phyloP scores from a whole-genome alignment of 805 yeast species.

The Nakazawaea molendinolei region DNA sequence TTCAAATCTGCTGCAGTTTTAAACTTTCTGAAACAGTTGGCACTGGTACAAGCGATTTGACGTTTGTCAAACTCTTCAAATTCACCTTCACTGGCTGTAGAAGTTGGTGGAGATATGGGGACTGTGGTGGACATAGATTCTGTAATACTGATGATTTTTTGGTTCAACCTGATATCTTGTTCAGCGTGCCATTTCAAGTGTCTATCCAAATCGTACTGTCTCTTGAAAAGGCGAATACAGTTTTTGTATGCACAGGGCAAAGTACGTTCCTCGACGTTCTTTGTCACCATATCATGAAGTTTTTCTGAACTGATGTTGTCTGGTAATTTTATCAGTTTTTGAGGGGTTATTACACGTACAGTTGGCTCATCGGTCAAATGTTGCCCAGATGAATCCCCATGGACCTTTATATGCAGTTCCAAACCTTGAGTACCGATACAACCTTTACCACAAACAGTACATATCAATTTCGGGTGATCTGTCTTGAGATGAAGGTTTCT shows the following conservation, averaged over 20 bases:
- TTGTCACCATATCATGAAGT: slow-evolving; percentile 31
- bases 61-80: too few relatives aligned
- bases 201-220: slow-evolving; percentile 39
- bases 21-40: too few relatives aligned
- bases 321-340: too few relatives aligned
- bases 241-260: slow-evolving; percentile 39
- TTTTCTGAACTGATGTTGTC: too few relatives aligned
- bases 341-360: too few relatives aligned
- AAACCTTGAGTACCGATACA: slow-evolving; percentile 72
- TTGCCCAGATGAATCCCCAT: too few relatives aligned
- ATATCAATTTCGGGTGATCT: slow-evolving; percentile 65
- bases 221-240: slow-evolving; percentile 49
- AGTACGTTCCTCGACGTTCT: slow-evolving; percentile 28
- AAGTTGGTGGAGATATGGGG: too few relatives aligned
- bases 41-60: too few relatives aligned
- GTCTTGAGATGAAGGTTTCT: slow-evolving; percentile 64
- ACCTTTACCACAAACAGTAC: slow-evolving; percentile 59
- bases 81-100: too few relatives aligned
- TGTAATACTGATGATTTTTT: slow-evolving; percentile 12
- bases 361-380: too few relatives aligned
- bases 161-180: slow-evolving; percentile 14
- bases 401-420: slow-evolving; percentile 66
- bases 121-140: too few relatives aligned
- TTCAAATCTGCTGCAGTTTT: too few relatives aligned
- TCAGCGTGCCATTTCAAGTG: slow-evolving; percentile 47